Conservation (phyloP, 805 yeast species). For the Maudiozyma saulgeensis region DNA sequence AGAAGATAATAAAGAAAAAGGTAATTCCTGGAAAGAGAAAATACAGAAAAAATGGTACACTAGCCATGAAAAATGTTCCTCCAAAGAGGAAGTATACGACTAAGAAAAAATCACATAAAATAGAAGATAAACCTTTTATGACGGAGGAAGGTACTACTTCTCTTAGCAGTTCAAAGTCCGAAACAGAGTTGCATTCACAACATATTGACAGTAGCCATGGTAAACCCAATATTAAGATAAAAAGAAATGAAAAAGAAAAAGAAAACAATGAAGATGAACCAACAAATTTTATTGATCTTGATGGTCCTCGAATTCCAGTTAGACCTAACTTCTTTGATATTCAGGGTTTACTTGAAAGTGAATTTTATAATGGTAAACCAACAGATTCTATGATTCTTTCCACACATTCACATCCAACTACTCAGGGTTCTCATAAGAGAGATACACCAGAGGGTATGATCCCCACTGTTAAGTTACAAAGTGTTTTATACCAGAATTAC, state of each 20-base stretch:
- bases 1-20: too few species aligned
- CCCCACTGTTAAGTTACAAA: conserved; percentile 12
- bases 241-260: background rate
- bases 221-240: background rate
- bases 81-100: too few species aligned
- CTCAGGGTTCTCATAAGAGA: background rate
- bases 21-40: too few species aligned
- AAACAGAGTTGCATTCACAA: too few species aligned
- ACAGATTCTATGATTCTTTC: background rate
- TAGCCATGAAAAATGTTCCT: too few species aligned
- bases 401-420: background rate
- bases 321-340: background rate
- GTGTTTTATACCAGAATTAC: conserved; percentile 15
- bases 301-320: background rate
- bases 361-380: background rate
- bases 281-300: background rate
- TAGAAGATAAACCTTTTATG: too few species aligned
- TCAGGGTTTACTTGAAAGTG: background rate
- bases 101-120: too few species aligned
- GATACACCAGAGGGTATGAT: background rate
- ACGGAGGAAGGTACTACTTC: too few species aligned
- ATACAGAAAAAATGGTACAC: too few species aligned
- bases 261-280: background rate
- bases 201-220: background rate
- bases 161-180: too few species aligned